phyloP scores from a whole-genome alignment of 108 stramenopile genomes.

The Cyclotella kingstonii region DNA sequence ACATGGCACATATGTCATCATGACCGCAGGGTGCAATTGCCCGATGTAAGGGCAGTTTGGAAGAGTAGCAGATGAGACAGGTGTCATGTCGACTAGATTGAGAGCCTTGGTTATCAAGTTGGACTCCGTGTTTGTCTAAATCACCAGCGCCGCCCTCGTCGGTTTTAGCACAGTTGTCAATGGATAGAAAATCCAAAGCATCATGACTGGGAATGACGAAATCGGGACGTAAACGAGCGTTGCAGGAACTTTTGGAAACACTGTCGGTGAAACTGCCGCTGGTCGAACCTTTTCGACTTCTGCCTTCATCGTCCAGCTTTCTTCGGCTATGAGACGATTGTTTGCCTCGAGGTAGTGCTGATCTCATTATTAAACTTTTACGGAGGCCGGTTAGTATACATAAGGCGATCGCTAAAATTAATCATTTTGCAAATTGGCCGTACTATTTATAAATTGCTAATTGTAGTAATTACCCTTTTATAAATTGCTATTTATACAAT shows the following conservation, averaged over 20 bases:
- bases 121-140: slow-evolving; percentile 7
- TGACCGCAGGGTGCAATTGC: slow-evolving; percentile 73
- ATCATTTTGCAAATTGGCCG: no score
- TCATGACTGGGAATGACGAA: slow-evolving; percentile 13
- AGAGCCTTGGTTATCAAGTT: neutral
- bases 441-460: no score
- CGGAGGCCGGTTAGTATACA: no score
- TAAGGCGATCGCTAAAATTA: no score
- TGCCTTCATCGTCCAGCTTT: neutral
- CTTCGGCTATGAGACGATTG: no score
- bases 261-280: slow-evolving; percentile 24
- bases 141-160: no score
- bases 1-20: slow-evolving; percentile 79
- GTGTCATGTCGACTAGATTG: slow-evolving; percentile 11
- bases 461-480: no score
- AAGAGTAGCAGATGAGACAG: slow-evolving; percentile 78
- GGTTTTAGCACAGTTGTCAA: neutral
- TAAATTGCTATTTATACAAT: no score
- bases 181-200: slow-evolving; percentile 9
- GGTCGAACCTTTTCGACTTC: neutral
- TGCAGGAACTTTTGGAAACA: slow-evolving; percentile 28
- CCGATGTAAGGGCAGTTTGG: slow-evolving; percentile 36
- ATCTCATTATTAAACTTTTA: no score
- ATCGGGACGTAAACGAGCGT: slow-evolving; percentile 7
- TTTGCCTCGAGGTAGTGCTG: no score